Percentiles rank a stretch among this genome's conserved stretches.
These are phyloP conservation scores for Naematelia aurantialba DNA, from an alignment of 768 basidiomycete genomes.

Conservation along the genomic window DNA sequence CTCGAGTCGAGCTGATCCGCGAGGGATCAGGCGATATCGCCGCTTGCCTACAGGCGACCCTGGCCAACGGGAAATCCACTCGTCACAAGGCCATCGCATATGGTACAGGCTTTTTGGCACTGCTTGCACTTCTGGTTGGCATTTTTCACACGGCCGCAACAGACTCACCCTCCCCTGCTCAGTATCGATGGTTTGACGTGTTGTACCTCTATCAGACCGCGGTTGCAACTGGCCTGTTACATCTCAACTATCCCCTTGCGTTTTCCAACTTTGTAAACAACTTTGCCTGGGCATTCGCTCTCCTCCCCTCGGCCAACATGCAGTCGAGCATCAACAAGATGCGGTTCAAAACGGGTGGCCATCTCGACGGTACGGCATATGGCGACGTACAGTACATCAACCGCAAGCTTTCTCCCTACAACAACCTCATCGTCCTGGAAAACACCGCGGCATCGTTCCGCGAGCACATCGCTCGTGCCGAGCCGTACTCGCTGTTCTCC, in stretches of 20 bases:
- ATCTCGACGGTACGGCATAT: slow-evolving; percentile 60
- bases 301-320: slow-evolving; percentile 60
- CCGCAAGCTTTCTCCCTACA: slow-evolving; percentile 75
- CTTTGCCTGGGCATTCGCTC: slow-evolving; percentile 81
- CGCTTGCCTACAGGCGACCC: slow-evolving; percentile 85
- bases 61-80: slow-evolving; percentile 85
- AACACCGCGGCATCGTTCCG: slow-evolving; percentile 57
- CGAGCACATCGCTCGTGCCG: slow-evolving; percentile 26
- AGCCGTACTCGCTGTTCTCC: slow-evolving; percentile 10
- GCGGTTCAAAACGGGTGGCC: slow-evolving; percentile 77
- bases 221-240: slow-evolving; percentile 68
- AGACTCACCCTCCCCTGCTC: slow-evolving; percentile 56
- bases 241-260: slow-evolving; percentile 79
- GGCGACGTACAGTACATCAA: slow-evolving; percentile 73
- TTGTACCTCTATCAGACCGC: slow-evolving; percentile 80
- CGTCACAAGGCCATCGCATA: slow-evolving; percentile 72
- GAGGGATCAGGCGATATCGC: slow-evolving; percentile 67
- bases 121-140: slow-evolving; percentile 57
- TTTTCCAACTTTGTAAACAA: slow-evolving; percentile 79
- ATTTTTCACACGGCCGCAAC: slow-evolving; percentile 53
- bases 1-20: slow-evolving; percentile 69
- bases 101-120: slow-evolving; percentile 62
- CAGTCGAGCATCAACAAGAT: slow-evolving; percentile 76
- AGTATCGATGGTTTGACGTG: slow-evolving; percentile 75
- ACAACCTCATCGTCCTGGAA: slow-evolving; percentile 48